phyloP scores from a whole-genome alignment of 345 rosid species.

The Rhodomyrtus tomentosa region DNA sequence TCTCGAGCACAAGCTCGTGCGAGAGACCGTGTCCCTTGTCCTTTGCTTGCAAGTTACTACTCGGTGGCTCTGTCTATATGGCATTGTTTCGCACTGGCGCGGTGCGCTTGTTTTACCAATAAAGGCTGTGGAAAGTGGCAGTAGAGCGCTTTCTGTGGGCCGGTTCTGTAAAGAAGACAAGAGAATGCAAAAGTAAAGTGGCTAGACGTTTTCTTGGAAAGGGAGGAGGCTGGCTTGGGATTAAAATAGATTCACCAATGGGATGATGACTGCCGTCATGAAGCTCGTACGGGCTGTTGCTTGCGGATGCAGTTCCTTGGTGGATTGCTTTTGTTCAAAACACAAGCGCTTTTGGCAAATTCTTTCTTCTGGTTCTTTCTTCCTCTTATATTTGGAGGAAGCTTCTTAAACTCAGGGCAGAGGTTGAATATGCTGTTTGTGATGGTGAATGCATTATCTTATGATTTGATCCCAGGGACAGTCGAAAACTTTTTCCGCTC shows the following conservation, averaged over 20 bases:
- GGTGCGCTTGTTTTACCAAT: neutral
- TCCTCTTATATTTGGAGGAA: neutral
- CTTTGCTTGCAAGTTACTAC: neutral
- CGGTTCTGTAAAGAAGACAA: neutral
- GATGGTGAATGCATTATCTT: neutral
- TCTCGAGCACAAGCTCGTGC: neutral
- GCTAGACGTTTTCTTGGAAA: neutral
- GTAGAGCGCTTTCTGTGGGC: neutral
- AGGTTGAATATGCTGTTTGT: neutral
- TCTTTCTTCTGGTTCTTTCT: neutral
- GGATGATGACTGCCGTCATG: neutral
- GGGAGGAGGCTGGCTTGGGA: neutral
- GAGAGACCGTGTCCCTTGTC: neutral
- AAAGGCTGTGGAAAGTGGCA: neutral
- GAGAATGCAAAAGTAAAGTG: neutral
- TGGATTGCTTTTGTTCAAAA: neutral
- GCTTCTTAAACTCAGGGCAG: neutral
- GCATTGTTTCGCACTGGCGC: neutral
- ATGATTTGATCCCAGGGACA: neutral
- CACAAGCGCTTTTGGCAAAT: neutral
- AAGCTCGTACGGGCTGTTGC: neutral
- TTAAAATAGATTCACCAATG: neutral
- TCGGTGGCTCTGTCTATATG: neutral
- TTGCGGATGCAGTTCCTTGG: neutral
- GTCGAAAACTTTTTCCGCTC: neutral